Evolutionary conservation across 768 basidiomycete species (phyloP), one percentile per base, ranked within the genome.

Genomic region (Tephrocybe sp.): DNA sequence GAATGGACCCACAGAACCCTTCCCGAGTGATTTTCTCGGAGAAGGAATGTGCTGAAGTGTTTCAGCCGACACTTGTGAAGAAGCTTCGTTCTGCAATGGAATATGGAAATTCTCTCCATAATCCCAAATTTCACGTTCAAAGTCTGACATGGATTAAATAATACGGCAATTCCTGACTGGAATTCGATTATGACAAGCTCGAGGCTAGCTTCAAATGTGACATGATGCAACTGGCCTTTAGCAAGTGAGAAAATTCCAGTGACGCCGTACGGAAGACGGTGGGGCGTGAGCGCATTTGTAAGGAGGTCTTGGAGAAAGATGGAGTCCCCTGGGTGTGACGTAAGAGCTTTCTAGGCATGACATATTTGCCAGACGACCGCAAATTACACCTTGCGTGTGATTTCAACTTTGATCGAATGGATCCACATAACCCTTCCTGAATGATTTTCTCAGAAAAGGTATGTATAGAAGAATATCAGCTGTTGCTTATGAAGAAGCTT

Each of bases 271-370:
- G 40, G 30, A 45, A 45, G 38, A 38, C 10, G 1, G 26, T 44
- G 17, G 26, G 45, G 4, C 39, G 45, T 14, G 51, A 46, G n/a
- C 44, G 44, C 5, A 40, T 45, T 22, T 41, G 36, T 36, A 45
- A 23, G 16, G 44, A 47, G 36, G 26, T 45, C 5, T 46, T 32
- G 11, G 51, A 36, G 30, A 40, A 46, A 13, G 38, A 46, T 5
- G 51, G 45, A 1, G 34, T n/a, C n/a, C n/a, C n/a, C n/a, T n/a
- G n/a, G n/a, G n/a, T n/a, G n/a, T n/a, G n/a, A n/a, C n/a, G n/a
- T n/a, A n/a, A n/a, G n/a, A n/a, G n/a, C n/a, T n/a, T n/a, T n/a
- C n/a, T 13, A 49, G 48, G 48, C 26, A 19, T 31, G 16, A 40
- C 19, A 19, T 16, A 31, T 22, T 33, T n/a, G 1, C 36, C 22